Conservation (phyloP, 192 early-diverging fungal genomes). For the Coemansia sp. region DNA sequence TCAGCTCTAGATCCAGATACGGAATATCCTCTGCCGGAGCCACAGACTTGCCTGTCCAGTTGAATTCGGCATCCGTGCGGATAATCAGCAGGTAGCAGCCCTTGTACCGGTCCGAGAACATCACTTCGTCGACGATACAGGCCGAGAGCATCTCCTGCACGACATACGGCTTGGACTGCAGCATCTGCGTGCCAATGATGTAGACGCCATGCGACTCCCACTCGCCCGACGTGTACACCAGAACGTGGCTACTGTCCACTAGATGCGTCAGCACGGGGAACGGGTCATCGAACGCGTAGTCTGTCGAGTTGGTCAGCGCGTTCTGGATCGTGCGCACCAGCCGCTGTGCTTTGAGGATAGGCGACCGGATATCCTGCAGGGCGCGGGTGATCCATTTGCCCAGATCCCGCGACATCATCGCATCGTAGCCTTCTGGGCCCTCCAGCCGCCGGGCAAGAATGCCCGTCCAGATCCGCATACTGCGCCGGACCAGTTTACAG, state of each 20-base stretch:
- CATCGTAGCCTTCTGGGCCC: conserved; percentile 32
- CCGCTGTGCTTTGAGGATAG: conserved; percentile 41
- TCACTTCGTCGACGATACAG: conserved; percentile 36
- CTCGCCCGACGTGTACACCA: conserved; percentile 61
- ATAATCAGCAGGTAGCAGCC: conserved; percentile 42
- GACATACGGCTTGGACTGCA: conserved; percentile 49
- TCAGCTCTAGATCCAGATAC: conserved; percentile 31
- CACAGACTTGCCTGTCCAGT: conserved; percentile 31
- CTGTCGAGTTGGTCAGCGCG: conserved; percentile 61
- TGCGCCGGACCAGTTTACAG: conserved; percentile 51
- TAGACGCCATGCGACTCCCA: conserved; percentile 66
- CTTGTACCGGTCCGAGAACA: conserved; percentile 4
- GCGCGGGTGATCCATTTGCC: conserved; percentile 33
- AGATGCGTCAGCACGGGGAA: conserved; percentile 55
- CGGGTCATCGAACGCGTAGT: conserved; percentile 64
- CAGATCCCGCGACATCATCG: conserved; percentile 32
- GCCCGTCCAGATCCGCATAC: conserved; percentile 25
- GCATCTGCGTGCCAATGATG: conserved; percentile 66
- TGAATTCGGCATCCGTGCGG: conserved; percentile 40
- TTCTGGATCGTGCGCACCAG: conserved; percentile 43
- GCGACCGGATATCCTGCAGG: conserved; percentile 41
- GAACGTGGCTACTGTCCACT: conserved; percentile 63
- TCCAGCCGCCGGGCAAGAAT: conserved; percentile 25
- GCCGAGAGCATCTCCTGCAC: conserved; percentile 52
- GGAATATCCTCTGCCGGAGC: conserved; percentile 11